A percentile compares a stretch with the other conserved stretches of the same genome.
phyloP scores from a whole-genome alignment of 2,329 filamentous ascomycete species.

The Neofusicoccum laricinum region DNA sequence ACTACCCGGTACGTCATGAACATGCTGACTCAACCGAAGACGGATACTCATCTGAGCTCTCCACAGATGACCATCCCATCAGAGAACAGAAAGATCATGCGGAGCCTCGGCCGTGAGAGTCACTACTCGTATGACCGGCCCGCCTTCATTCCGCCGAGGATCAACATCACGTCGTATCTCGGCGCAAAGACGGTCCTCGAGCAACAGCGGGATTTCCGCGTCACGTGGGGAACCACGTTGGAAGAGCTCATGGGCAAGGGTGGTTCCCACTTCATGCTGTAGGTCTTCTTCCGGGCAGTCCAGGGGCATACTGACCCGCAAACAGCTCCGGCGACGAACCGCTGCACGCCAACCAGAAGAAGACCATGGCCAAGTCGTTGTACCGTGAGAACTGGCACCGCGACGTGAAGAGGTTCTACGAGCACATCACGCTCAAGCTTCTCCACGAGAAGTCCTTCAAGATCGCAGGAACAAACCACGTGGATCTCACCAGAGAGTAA shows the following conservation, averaged over 20 bases:
- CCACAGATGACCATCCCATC: constrained; percentile 57
- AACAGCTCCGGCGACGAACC: constrained; percentile 28
- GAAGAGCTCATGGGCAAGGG: constrained; percentile 58
- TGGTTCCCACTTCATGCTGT: constrained; percentile 55
- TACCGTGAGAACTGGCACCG: constrained; percentile 60
- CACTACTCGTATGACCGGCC: constrained; percentile 67
- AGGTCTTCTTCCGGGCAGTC: constrained; percentile 15
- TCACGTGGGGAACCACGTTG: constrained; percentile 61
- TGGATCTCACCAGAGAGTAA: constrained; percentile 62
- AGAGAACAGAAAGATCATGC: constrained; percentile 68
- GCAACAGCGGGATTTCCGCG: constrained; percentile 57
- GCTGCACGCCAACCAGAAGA: constrained; percentile 29
- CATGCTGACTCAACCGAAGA: not conserved
- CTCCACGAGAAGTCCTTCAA: constrained; percentile 62
- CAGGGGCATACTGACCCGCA: not conserved
- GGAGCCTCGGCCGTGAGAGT: constrained; percentile 59
- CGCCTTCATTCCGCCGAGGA: constrained; percentile 43
- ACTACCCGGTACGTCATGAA: constrained; percentile 54
- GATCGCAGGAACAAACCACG: constrained; percentile 57
- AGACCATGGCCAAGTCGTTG: constrained; percentile 47
- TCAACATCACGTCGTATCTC: constrained; percentile 57
- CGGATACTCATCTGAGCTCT: not conserved
- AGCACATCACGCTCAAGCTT: constrained; percentile 58
- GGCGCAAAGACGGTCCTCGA: constrained; percentile 60
- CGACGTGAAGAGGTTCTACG: constrained; percentile 66